Conservation (phyloP, 352 stramenopile species). For the Thalassiosira delicatula region DNA sequence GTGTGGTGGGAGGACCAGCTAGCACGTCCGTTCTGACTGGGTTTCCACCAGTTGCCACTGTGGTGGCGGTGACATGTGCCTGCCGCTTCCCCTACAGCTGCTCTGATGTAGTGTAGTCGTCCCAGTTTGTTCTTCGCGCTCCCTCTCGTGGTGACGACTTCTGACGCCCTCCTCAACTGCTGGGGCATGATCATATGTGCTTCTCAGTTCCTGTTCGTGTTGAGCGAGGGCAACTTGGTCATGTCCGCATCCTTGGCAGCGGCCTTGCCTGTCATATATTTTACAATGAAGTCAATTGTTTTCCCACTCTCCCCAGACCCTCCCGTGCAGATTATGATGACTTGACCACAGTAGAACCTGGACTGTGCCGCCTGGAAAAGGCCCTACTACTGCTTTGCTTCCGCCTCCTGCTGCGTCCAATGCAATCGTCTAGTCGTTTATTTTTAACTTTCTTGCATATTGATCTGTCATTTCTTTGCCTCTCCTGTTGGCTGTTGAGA, state of each 20-base stretch:
- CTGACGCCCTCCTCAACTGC: background rate
- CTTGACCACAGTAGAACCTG: background rate
- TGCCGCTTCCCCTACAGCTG: background rate
- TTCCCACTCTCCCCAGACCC: background rate
- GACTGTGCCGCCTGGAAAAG: background rate
- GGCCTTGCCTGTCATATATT: background rate
- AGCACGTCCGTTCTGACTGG: background rate
- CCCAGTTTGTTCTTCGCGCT: background rate
- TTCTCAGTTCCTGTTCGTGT: background rate
- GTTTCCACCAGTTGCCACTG: background rate
- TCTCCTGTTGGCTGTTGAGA: background rate
- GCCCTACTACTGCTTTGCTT: slow-evolving; percentile 3
- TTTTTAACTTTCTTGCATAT: slow-evolving; percentile 7
- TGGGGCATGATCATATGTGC: background rate
- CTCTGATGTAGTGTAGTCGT: background rate
- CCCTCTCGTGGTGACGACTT: background rate
- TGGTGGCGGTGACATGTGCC: background rate
- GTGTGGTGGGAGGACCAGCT: slow-evolving; percentile 8
- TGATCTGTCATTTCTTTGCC: background rate
- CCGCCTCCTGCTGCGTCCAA: slow-evolving; percentile 4
- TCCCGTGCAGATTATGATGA: background rate
- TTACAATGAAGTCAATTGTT: background rate
- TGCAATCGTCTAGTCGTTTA: background rate
- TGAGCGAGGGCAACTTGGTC: background rate
- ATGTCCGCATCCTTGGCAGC: background rate